A percentile compares a stretch with the other conserved stretches of the same genome.
These are phyloP conservation scores for Salix suchowensis DNA, from an alignment of 345 rosid species.

Conservation along the genomic window DNA sequence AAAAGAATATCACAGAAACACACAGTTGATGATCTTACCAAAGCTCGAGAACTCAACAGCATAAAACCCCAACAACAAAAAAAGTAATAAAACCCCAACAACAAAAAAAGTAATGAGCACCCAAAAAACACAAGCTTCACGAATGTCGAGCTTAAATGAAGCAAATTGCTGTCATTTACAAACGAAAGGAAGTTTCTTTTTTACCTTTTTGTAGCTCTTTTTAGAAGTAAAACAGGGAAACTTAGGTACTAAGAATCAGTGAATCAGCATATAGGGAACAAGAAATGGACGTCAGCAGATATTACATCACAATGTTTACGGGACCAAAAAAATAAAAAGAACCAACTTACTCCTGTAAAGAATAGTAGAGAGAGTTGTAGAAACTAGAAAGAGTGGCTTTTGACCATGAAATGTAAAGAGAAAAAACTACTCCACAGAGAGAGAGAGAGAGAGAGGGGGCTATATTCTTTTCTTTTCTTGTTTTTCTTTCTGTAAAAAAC, in stretches of 20 bases:
- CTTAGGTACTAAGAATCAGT: constrained; percentile 56
- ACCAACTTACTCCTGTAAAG: too few species aligned
- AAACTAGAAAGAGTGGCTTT: not conserved
- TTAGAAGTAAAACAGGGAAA: constrained; percentile 21
- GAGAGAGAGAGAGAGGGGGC: not conserved
- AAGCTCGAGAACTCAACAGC: constrained; percentile 3
- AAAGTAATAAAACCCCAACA: not conserved
- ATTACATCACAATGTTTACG: not conserved
- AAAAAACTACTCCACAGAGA: not conserved
- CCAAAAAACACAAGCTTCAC: constrained; percentile 6
- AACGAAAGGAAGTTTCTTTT: not conserved
- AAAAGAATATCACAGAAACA: constrained; percentile 9
- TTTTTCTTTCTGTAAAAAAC: not conserved
- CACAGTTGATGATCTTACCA: constrained; percentile 11
- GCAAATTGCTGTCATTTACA: not conserved
- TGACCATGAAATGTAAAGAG: not conserved
- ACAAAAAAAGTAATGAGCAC: not conserved
- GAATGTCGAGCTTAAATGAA: constrained; percentile 2
- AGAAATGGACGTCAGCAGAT: not conserved
- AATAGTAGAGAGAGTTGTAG: not conserved
- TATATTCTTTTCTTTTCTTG: not conserved
- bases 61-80: not conserved
- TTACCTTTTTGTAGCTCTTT: constrained; percentile 6
- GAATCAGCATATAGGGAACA: constrained; percentile 2
- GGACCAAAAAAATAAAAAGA: not conserved